Conservation (phyloP, 208 protist genomes). For the Blechomonas ayalai region DNA sequence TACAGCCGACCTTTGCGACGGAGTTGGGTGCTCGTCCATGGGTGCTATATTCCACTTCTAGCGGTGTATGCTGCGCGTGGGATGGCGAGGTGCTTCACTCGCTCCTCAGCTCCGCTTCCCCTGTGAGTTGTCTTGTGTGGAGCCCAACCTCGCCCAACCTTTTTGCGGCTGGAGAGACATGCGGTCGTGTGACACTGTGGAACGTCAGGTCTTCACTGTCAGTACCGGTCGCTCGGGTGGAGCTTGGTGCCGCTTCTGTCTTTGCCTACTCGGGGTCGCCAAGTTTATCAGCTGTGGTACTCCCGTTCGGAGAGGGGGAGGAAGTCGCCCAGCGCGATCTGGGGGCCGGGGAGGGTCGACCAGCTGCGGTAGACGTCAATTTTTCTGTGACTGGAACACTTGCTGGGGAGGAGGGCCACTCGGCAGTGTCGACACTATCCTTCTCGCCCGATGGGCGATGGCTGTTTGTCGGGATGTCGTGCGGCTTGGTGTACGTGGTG, state of each 20-base stretch:
- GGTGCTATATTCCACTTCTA: conserved; percentile 34
- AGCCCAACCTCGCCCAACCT: conserved; percentile 50
- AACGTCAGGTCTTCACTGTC: conserved; percentile 28
- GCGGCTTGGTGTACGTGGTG: conserved; percentile 44
- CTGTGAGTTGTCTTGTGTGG: conserved; percentile 53
- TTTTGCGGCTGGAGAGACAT: conserved; percentile 56
- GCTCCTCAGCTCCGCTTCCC: conserved; percentile 42
- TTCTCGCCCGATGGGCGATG: conserved; percentile 54
- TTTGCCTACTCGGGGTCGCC: no score
- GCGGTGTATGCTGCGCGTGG: conserved; percentile 55
- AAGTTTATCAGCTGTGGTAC: no score
- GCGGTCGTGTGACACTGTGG: conserved; percentile 53
- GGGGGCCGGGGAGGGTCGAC: no score
- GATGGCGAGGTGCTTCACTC: conserved; percentile 18
- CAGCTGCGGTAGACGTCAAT: no score
- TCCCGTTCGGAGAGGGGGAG: no score
- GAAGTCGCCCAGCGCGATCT: no score
- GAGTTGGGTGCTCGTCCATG: conserved; percentile 26
- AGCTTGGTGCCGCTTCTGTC: no score
- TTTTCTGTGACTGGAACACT: not conserved
- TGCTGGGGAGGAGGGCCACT: conserved; percentile 2
- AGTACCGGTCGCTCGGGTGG: conserved; percentile 31
- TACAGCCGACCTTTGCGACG: conserved; percentile 27
- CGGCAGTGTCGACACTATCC: conserved; percentile 31
- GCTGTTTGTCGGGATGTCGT: conserved; percentile 47